Evolutionary conservation across 164 flowering plant genomes (phyloP).

Genomic region (Aristolochia californica): DNA sequence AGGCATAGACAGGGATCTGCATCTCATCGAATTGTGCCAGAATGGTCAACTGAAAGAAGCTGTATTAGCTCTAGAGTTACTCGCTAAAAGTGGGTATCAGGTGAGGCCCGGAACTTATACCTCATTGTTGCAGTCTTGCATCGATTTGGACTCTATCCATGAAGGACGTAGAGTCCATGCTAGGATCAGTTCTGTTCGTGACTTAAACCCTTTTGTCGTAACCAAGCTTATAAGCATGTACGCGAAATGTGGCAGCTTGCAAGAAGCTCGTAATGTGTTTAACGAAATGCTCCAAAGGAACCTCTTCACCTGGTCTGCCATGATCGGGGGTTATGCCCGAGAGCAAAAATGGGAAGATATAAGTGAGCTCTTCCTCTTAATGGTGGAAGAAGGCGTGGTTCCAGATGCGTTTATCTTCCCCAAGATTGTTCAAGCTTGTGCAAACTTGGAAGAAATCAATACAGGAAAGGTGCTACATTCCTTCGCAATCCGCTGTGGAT

Average conservation of each 20-base stretch:
- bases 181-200: conserved; percentile 6
- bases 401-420: conserved; percentile 20
- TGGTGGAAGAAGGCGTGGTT: conserved; percentile 12
- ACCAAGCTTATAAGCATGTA: conserved; percentile 26
- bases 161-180: conserved; percentile 18
- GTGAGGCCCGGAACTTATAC: conserved; percentile 20
- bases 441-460: conserved; percentile 12
- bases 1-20: conserved; percentile 7
- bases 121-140: conserved; percentile 18
- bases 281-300: conserved; percentile 15
- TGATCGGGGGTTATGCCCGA: conserved; percentile 22
- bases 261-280: conserved; percentile 20
- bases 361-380: conserved; percentile 12
- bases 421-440: conserved; percentile 22
- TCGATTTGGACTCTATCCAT: conserved; percentile 15
- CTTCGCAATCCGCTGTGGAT: conserved; percentile 9
- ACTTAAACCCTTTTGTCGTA: conserved; percentile 9
- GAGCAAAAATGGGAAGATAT: conserved; percentile 17
- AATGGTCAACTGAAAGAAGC: conserved; percentile 22
- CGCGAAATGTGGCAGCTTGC: conserved; percentile 21
- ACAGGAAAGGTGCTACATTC: conserved; percentile 16
- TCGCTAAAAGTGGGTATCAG: conserved; percentile 6
- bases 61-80: conserved; percentile 11
- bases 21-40: conserved; percentile 13
- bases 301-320: conserved; percentile 21